Base-by-base conservation (phyloP, 768 basidiomycete genomes). In the Tulasnella sp. region DNA sequence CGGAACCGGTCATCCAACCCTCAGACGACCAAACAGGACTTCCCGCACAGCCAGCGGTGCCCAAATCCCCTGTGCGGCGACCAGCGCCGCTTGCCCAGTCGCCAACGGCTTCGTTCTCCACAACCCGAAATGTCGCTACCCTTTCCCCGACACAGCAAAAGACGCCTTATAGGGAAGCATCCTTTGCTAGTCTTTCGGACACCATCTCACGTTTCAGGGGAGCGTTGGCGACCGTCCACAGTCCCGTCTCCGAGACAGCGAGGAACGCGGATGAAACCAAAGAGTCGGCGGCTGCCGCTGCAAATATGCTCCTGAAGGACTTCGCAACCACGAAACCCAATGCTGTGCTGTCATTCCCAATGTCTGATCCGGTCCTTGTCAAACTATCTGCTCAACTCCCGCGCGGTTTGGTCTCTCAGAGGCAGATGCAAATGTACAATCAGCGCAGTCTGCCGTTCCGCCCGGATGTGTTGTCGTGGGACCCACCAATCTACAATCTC, bases 151-250 rank as follows among this genome's bases (percentile, higher is more conserved):
- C 53, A 45, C 42, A 37, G 9, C n/a, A 14, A 50, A n/a, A 42
- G 21, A 6, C 54, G 15, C 54, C 69, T 3, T 77, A 70, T 61
- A 70, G 74, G 41, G 76, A 79, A 48, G 73, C 72, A 17, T 69
- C 76, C 29, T 86, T 88, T 79, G 82, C 85, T 2, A 77, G 86
- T 15, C 69, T 90, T 60, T 80, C 86, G 64, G 86, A 91, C 65
- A 78, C 80, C 25, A 87, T 91, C 78, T 86, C 84, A 5, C 79
- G 88, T 39, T 89, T 91, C 64, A 90, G 83, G 64, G 87, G 85
- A 31, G 88, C 82, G 12, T 64, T 91, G 4, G n/a, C n/a, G n/a
- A n/a, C n/a, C n/a, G n/a, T n/a, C n/a, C n/a, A n/a, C n/a, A n/a
- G n/a, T n/a, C n/a, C n/a, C n/a, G n/a, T n/a, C n/a, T n/a, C n/a